phyloP scores from a whole-genome alignment of 352 stramenopile genomes.

The Blastocystis hominis region DNA sequence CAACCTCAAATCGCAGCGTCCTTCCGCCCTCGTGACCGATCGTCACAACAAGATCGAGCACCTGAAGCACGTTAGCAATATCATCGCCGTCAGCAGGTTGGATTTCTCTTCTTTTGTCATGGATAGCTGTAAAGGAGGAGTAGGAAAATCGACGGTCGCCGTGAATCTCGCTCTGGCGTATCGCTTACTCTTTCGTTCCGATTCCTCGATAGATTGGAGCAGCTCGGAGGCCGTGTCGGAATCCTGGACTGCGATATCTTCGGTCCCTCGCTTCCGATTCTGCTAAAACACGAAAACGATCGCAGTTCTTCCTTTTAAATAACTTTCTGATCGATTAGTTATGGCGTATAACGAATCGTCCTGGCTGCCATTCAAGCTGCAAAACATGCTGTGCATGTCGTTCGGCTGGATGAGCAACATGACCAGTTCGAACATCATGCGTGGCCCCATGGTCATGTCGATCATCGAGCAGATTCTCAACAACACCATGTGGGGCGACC shows the following conservation, averaged over 20 bases:
- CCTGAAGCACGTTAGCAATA: conserved; percentile 68
- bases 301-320: neutral
- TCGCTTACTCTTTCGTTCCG: conserved; percentile 50
- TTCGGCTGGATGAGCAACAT: conserved; percentile 73
- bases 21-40: conserved; percentile 70
- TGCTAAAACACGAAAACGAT: conserved; percentile 76
- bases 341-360: conserved; percentile 35
- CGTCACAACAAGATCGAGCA: conserved; percentile 64
- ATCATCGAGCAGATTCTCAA: conserved; percentile 66
- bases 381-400: conserved; percentile 81
- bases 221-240: conserved; percentile 81
- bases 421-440: conserved; percentile 80
- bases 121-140: conserved; percentile 78
- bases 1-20: conserved; percentile 67
- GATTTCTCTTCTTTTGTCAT: neutral
- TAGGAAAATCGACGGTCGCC: conserved; percentile 77
- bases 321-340: neutral
- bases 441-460: conserved; percentile 86
- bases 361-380: conserved; percentile 69
- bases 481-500: conserved; percentile 89
- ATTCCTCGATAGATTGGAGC: conserved; percentile 65
- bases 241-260: conserved; percentile 98
- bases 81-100: conserved; percentile 71
- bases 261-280: conserved; percentile 90
- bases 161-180: conserved; percentile 76